These are phyloP conservation scores for Citrus reticulata DNA, from an alignment of 345 rosid species.

Conservation along the genomic window DNA sequence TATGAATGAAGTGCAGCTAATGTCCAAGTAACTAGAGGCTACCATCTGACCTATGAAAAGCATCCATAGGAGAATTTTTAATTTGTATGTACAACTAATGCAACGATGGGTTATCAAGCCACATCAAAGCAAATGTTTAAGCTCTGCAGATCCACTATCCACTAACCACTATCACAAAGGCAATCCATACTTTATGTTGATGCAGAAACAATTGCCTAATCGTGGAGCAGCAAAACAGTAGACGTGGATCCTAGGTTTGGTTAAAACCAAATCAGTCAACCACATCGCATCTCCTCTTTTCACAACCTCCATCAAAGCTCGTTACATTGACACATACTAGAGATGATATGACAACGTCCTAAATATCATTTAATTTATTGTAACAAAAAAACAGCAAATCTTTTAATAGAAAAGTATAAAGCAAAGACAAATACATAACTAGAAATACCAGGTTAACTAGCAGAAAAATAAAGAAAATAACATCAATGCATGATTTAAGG, in stretches of 20 bases:
- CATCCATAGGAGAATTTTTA: not conserved
- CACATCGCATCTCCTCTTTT: not conserved
- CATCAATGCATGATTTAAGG: not conserved
- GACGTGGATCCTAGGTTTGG: not conserved
- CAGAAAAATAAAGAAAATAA: not conserved
- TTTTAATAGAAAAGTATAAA: not conserved
- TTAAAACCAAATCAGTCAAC: not conserved
- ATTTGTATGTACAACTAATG: not conserved
- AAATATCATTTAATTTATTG: not conserved
- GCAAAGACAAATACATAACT: constrained; percentile 2
- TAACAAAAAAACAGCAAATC: not conserved
- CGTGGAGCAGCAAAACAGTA: not conserved
- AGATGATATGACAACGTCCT: not conserved
- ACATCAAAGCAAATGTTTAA: not conserved
- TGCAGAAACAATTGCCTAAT: not conserved
- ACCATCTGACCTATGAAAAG: not conserved
- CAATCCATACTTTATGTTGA: not conserved
- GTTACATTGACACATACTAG: not conserved
- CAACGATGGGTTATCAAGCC: not conserved
- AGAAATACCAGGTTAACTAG: not conserved
- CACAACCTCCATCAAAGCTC: not conserved
- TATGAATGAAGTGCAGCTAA: not conserved
- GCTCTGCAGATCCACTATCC: not conserved
- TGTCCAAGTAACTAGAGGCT: not conserved
- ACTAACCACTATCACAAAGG: not conserved